Conservation (phyloP, 177 flowering plant species). For the Vitis hybrid region DNA sequence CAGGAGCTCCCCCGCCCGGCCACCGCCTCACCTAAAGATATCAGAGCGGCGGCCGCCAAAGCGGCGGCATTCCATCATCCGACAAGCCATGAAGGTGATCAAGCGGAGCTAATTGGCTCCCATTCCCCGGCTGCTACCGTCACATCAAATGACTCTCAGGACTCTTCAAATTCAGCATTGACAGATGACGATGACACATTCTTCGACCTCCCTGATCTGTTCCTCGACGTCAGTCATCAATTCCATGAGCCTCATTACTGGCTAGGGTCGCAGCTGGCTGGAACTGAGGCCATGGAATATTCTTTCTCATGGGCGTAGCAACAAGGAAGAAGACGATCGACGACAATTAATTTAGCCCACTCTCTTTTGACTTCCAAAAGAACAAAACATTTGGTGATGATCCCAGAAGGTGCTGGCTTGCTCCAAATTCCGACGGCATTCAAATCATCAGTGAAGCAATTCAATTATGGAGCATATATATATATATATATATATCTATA, state of each 20-base stretch:
- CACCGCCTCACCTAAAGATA: slow-evolving; percentile 24
- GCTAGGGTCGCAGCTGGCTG: slow-evolving; percentile 6
- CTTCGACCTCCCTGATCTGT: slow-evolving; percentile 26
- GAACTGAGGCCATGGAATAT: neutral
- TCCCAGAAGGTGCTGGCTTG: no score
- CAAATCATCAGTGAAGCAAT: no score
- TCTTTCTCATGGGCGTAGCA: slow-evolving; percentile 1
- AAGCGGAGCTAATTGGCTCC: neutral
- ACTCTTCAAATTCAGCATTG: neutral
- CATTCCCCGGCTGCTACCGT: slow-evolving; percentile 5
- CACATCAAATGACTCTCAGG: slow-evolving; percentile 9
- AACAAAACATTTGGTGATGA: no score
- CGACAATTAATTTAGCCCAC: no score
- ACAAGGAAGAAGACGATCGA: neutral
- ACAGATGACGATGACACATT: slow-evolving; percentile 20
- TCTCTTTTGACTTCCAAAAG: no score
- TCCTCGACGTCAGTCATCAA: slow-evolving; percentile 3
- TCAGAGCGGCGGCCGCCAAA: slow-evolving; percentile 27
- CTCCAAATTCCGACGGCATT: no score
- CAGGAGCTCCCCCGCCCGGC: slow-evolving; percentile 32
- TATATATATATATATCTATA: rapidly evolving
- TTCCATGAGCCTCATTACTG: slow-evolving; percentile 8
- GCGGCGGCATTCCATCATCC: slow-evolving; percentile 21
- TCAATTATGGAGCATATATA: no score
- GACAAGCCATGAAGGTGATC: neutral